Conservation (phyloP, 305 asterid species). For the Solanum aculeatissimum region DNA sequence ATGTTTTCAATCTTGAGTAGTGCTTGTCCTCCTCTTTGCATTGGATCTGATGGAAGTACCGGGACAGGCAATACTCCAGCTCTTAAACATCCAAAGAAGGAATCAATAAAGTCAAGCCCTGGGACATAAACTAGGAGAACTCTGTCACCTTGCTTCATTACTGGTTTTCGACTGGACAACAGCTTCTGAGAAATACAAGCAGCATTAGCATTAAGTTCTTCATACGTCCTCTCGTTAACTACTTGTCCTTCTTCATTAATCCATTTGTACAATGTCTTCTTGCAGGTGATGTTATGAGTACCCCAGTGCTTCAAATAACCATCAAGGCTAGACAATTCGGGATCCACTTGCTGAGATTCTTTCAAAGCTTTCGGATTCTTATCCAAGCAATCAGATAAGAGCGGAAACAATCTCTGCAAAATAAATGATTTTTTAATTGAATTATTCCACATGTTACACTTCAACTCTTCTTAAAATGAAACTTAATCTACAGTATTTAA, state of each 20-base stretch:
- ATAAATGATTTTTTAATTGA: background rate
- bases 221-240: conserved; percentile 31
- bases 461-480: background rate
- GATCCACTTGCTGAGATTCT: conserved; percentile 42
- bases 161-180: conserved; percentile 46
- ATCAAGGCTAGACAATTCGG: conserved; percentile 49
- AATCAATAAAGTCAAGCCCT: conserved; percentile 66
- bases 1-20: conserved; percentile 63
- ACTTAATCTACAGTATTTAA: background rate
- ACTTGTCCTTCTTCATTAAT: conserved; percentile 49
- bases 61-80: conserved; percentile 76
- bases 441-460: background rate
- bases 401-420: conserved; percentile 50
- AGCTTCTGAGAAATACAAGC: conserved; percentile 56
- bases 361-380: conserved; percentile 27
- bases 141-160: conserved; percentile 54
- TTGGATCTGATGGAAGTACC: conserved; percentile 86
- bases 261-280: conserved; percentile 68
- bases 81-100: conserved; percentile 79
- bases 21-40: conserved; percentile 83
- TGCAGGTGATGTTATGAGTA: conserved; percentile 20
- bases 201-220: conserved; percentile 57
- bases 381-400: conserved; percentile 17
- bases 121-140: conserved; percentile 71
- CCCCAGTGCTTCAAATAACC: conserved; percentile 68